Evolutionary conservation across 352 stramenopile species (phyloP).

Genomic region (Phytopythium montanum): DNA sequence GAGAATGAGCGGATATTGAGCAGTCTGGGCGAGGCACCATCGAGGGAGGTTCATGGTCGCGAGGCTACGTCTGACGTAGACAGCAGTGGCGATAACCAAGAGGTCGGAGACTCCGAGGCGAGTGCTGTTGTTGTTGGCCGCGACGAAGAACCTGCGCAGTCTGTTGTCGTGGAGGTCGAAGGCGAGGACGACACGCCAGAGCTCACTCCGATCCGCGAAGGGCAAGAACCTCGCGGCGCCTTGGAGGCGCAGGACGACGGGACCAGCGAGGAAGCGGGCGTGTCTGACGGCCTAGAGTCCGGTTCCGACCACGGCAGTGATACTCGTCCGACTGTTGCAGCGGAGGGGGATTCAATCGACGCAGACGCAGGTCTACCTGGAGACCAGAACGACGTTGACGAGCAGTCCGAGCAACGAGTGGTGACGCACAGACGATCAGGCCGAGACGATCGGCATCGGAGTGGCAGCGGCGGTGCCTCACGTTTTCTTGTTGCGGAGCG

Average conservation of each 20-base stretch:
- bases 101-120: background rate
- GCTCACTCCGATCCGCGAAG: background rate
- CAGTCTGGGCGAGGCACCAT: background rate
- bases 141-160: background rate
- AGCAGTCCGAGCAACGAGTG: background rate
- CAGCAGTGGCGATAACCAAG: background rate
- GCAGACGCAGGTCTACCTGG: background rate
- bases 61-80: background rate
- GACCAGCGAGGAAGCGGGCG: constrained; percentile 6
- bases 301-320: background rate
- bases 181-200: background rate
- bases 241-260: constrained; percentile 2
- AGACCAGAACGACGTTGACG: background rate
- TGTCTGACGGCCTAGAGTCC: background rate
- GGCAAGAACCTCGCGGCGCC: background rate
- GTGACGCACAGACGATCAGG: background rate
- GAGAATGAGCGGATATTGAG: constrained; percentile 55
- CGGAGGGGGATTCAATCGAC: background rate
- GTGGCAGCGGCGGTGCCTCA: background rate
- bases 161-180: background rate
- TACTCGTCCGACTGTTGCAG: background rate
- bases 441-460: background rate
- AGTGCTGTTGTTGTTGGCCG: background rate
- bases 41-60: background rate
- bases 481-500: background rate